These are phyloP conservation scores for Macrolepiota fuliginosa DNA, from an alignment of 768 basidiomycete species.

Conservation along the genomic window DNA sequence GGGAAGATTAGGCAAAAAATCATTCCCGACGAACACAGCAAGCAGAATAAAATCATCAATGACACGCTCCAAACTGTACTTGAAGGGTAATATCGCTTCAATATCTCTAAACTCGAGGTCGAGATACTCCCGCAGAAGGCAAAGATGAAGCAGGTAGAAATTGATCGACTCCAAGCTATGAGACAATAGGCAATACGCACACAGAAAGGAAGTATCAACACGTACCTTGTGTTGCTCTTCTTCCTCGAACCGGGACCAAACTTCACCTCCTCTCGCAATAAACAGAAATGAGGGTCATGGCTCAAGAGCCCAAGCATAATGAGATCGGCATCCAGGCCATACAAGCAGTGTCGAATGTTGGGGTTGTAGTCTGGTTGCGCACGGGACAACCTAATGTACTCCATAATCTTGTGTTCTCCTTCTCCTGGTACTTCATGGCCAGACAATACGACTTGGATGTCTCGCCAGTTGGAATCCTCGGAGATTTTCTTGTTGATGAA, in stretches of 20 bases:
- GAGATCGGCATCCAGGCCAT: slow-evolving; percentile 96
- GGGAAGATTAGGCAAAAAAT: slow-evolving; percentile 94
- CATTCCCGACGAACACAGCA: slow-evolving; percentile 96
- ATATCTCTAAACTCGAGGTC: slow-evolving; percentile 90
- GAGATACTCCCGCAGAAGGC: slow-evolving; percentile 94
- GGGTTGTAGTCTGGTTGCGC: slow-evolving; percentile 97
- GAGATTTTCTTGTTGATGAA: slow-evolving; percentile 98
- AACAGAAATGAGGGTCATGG: slow-evolving; percentile 98
- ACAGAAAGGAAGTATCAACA: not conserved
- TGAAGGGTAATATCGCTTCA: slow-evolving; percentile 64
- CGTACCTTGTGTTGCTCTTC: slow-evolving; percentile 58
- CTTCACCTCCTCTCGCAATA: slow-evolving; percentile 96
- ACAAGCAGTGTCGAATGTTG: slow-evolving; percentile 95
- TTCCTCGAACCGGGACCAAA: slow-evolving; percentile 82
- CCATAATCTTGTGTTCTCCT: slow-evolving; percentile 99
- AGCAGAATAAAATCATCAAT: slow-evolving; percentile 98
- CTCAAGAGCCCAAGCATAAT: slow-evolving; percentile 97
- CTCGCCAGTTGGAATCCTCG: slow-evolving; percentile 94
- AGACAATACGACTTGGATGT: slow-evolving; percentile 88
- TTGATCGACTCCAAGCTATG: slow-evolving; percentile 70
- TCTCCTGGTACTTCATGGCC: slow-evolving; percentile 99
- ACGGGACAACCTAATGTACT: slow-evolving; percentile 92
- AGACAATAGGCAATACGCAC: slow-evolving; percentile 20
- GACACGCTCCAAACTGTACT: slow-evolving; percentile 87
- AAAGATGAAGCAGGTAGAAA: slow-evolving; percentile 94